Base-by-base conservation (phyloP, 2,329 filamentous ascomycete species). In the Metarhizium guizhouense region DNA sequence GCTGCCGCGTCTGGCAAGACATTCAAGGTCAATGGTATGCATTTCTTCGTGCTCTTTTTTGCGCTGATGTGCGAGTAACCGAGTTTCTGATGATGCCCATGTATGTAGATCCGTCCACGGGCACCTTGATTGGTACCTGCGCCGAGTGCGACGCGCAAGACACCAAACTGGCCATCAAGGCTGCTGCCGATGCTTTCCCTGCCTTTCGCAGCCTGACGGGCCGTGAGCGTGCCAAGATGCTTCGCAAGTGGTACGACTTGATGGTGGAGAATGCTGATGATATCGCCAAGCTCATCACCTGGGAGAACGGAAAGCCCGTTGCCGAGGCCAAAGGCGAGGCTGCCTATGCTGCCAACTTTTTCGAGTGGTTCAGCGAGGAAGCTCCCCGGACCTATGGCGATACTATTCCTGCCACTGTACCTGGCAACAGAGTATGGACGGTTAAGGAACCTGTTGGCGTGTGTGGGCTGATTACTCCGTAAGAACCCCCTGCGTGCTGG, bases 291-390 rank as follows among this genome's bases (percentile, higher is more conserved):
- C 78, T 95, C 59, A 91, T 95, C 65, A 94, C 90, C 43, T 89
- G 87, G 84, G 90, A 95, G 75, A 95, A 95, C 62, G 90, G 90
- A 60, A 95, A 95, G 76, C 88, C 90, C 1, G 66, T 88, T 32
- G 82, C 87, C 34, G 88, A 92, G 66, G 85, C 88, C 40, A 83
- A 82, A 67, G 85, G 84, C 42, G 88, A 92, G 72, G 82, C 85
- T 7, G 75, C 77, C 40, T 91, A 91, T 64, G 87, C 87, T 8
- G 84, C 87, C 56, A 83, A 78, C 68, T 92, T 90, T 70, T 82
- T 90, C 58, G 86, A 90, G 70, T 92, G 88, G 88, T 92, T 91
- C 70, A 83, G 81, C 59, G 88, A 90, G 68, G 88, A 91, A 73
- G 88, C 88, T 3, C 86, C 87, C 3, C 76, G 87, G 48, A 73